Conservation (phyloP, 2,329 filamentous ascomycete genomes). For the Phaeoacremonium minimum region DNA sequence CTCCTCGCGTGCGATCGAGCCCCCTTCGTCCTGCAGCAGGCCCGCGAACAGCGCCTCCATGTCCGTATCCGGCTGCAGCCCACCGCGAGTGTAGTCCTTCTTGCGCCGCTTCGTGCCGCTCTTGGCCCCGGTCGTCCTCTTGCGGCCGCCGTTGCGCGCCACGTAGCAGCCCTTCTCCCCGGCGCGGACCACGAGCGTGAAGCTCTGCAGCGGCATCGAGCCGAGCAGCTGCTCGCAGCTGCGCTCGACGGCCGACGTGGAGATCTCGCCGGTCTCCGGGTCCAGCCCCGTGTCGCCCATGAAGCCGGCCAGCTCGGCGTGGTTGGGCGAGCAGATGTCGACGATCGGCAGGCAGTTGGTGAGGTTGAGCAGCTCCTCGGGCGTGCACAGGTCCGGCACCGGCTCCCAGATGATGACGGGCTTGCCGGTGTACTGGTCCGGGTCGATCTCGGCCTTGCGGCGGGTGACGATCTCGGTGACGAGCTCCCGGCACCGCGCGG, state of each 20-base stretch:
- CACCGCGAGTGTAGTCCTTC: slow-evolving; percentile 43
- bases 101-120: slow-evolving; percentile 28
- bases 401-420: slow-evolving; percentile 93
- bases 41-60: slow-evolving; percentile 60
- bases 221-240: slow-evolving; percentile 59
- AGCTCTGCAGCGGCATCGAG: slow-evolving; percentile 60
- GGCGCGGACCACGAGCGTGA: slow-evolving; percentile 64
- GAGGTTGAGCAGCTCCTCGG: slow-evolving; percentile 61
- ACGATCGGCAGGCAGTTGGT: slow-evolving; percentile 59
- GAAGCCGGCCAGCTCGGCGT: slow-evolving; percentile 80
- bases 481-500: slow-evolving; percentile 70
- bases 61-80: slow-evolving; percentile 55
- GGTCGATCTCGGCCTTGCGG: slow-evolving; percentile 31
- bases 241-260: slow-evolving; percentile 47
- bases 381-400: slow-evolving; percentile 80
- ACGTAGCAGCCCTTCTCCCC: slow-evolving; percentile 70
- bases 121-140: slow-evolving; percentile 11
- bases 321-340: slow-evolving; percentile 73
- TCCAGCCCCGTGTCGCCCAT: slow-evolving; percentile 62
- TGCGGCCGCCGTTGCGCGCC: slow-evolving; percentile 50
- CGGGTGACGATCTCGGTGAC: slow-evolving; percentile 65
- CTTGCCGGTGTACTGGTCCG: slow-evolving; percentile 25
- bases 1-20: slow-evolving; percentile 50
- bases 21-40: slow-evolving; percentile 48
- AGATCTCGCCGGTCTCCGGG: slow-evolving; percentile 49